A percentile compares a stretch with the other conserved stretches of the same genome.
These are phyloP conservation scores for Starmerella stigmatis DNA, from an alignment of 805 yeast species.

Conservation along the genomic window DNA sequence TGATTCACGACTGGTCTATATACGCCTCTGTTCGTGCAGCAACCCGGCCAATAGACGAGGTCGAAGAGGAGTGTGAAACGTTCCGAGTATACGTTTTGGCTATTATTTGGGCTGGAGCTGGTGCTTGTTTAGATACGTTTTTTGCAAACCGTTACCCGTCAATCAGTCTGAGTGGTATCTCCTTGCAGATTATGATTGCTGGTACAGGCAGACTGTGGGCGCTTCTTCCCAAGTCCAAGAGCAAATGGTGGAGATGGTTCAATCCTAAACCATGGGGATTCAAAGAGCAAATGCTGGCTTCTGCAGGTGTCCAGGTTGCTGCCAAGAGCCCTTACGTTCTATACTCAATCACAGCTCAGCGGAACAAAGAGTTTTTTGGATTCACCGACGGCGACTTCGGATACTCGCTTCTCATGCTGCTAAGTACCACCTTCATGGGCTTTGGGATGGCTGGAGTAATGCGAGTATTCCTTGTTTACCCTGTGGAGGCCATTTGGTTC, in stretches of 20 bases:
- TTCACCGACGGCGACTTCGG: conserved; percentile 31
- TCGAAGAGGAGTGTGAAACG: conserved; percentile 39
- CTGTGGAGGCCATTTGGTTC: conserved; percentile 41
- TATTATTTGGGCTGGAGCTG: conserved; percentile 41
- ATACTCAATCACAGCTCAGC: conserved; percentile 35
- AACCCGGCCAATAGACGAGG: conserved; percentile 43
- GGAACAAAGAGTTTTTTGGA: conserved; percentile 23
- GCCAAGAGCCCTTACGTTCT: conserved; percentile 28
- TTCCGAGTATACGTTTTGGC: conserved; percentile 43
- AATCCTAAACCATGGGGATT: conserved; percentile 10
- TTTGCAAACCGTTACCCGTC: conserved; percentile 48
- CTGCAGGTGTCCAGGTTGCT: conserved; percentile 21
- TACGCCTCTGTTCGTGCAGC: conserved; percentile 53
- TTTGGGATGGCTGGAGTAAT: conserved; percentile 56
- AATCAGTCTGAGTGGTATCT: conserved; percentile 40
- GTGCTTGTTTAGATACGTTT: conserved; percentile 46
- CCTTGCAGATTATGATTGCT: conserved; percentile 48
- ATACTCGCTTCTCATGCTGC: conserved; percentile 42
- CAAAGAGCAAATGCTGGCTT: conserved; percentile 7
- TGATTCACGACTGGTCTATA: conserved; percentile 39
- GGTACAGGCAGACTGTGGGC: conserved; percentile 46
- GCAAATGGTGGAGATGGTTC: conserved; percentile 6
- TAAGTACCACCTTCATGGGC: conserved; percentile 53
- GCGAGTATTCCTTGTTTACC: conserved; percentile 48
- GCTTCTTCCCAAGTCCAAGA: conserved; percentile 15